A percentile compares a stretch with the other conserved stretches of the same genome.
Conservation (phyloP, 1,139 yeast species). For the Debaryomyces sp. region DNA sequence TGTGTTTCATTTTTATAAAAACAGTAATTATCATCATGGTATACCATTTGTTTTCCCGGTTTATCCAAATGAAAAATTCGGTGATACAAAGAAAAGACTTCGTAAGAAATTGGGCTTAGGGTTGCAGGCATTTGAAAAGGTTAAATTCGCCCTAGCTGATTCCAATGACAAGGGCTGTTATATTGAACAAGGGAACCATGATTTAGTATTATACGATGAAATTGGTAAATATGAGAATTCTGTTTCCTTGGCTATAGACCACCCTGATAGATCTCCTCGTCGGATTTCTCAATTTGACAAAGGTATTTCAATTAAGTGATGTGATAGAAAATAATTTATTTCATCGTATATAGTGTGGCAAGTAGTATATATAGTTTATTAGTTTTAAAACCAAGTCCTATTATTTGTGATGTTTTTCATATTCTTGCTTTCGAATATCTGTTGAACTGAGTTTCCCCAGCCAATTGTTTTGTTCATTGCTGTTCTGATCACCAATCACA, state of each 20-base stretch:
- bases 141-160: conserved; percentile 64
- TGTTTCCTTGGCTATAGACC: conserved; percentile 73
- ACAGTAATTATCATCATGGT: conserved; percentile 75
- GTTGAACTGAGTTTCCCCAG: conserved; percentile 87
- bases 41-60: conserved; percentile 80
- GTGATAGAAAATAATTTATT: neutral
- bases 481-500: conserved; percentile 64
- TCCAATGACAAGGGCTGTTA: conserved; percentile 43
- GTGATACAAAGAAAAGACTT: conserved; percentile 68
- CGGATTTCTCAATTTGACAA: conserved; percentile 54
- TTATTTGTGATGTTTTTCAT: conserved; percentile 4
- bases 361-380: neutral
- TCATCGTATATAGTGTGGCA: neutral
- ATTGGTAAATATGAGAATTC: conserved; percentile 47
- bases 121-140: conserved; percentile 74
- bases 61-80: conserved; percentile 63
- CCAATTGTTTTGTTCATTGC: conserved; percentile 50
- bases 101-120: conserved; percentile 73
- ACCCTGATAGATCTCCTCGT: conserved; percentile 70
- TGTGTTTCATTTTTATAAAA: conserved; percentile 75
- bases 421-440: conserved; percentile 35
- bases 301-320: conserved; percentile 55
- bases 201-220: conserved; percentile 56
- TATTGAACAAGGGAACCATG: conserved; percentile 57
- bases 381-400: neutral